These are phyloP conservation scores for Podila epicladia DNA, from an alignment of 192 early-diverging fungal genomes.

Conservation along the genomic window DNA sequence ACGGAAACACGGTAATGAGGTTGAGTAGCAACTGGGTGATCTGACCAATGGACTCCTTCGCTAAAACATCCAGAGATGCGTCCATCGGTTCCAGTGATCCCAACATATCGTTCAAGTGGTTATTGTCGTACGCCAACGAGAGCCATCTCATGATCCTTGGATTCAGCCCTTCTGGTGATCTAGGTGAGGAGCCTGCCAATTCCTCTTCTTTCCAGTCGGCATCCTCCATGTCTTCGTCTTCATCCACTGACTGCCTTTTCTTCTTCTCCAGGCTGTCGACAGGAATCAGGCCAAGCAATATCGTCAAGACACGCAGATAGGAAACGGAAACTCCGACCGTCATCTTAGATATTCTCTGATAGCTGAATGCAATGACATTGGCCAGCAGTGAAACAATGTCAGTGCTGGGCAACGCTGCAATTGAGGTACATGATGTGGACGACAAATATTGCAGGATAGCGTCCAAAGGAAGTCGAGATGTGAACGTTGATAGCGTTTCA, in stretches of 20 bases:
- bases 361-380: slow-evolving; percentile 19
- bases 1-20: slow-evolving; percentile 66
- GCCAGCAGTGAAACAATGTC: slow-evolving; percentile 27
- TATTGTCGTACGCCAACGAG: slow-evolving; percentile 42
- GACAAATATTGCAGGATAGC: slow-evolving; percentile 44
- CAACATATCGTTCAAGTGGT: slow-evolving; percentile 52
- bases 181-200: slow-evolving; percentile 10
- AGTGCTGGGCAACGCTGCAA: slow-evolving; percentile 48
- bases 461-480: slow-evolving; percentile 52
- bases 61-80: slow-evolving; percentile 6
- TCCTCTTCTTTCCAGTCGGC: slow-evolving; percentile 17
- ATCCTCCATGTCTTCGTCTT: slow-evolving; percentile 55
- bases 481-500: slow-evolving; percentile 46
- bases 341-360: slow-evolving; percentile 36
- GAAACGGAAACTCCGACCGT: slow-evolving; percentile 11
- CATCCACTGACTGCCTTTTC: slow-evolving; percentile 25
- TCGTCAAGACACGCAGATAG: slow-evolving; percentile 53
- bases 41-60: slow-evolving; percentile 19
- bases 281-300: slow-evolving; percentile 35
- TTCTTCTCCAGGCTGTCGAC: slow-evolving; percentile 21
- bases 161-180: slow-evolving; percentile 20
- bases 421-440: slow-evolving; percentile 53
- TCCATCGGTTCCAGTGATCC: slow-evolving; percentile 21
- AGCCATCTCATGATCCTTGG: slow-evolving; percentile 53
- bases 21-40: slow-evolving; percentile 61